phyloP scores from a whole-genome alignment of 257 asterid species.

The Coffea canephora region DNA sequence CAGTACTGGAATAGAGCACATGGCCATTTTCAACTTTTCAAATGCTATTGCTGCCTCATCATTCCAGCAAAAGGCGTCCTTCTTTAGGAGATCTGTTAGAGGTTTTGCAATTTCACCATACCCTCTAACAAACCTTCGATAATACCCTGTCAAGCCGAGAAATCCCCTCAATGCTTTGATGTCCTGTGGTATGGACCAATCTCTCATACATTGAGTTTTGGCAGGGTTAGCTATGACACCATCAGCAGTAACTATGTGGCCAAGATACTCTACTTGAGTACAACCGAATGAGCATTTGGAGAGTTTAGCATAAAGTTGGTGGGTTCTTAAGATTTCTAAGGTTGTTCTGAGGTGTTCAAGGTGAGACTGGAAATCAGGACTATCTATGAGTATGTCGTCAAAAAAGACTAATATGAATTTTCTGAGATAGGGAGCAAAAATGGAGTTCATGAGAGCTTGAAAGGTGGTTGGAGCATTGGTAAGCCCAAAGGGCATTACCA shows the following conservation, averaged over 20 bases:
- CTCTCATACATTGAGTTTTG: background rate
- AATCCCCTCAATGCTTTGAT: background rate
- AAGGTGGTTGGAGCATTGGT: no score
- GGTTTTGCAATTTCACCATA: background rate
- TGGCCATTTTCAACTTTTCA: no score
- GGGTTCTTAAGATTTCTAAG: background rate
- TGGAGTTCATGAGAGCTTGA: no score
- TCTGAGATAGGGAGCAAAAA: no score
- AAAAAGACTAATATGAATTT: no score
- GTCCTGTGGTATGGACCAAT: background rate
- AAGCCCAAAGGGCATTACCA: no score
- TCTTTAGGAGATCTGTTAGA: no score
- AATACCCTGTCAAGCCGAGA: background rate
- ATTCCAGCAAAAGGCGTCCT: background rate
- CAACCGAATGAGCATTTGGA: background rate
- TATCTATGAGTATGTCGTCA: no score
- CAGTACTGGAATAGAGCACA: background rate
- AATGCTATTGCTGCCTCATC: background rate
- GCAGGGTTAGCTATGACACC: background rate
- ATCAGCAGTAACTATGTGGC: background rate
- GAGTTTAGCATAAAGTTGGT: background rate
- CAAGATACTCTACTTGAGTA: background rate
- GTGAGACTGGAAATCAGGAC: background rate
- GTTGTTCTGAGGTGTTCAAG: background rate
- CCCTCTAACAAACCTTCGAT: background rate